Evolutionary conservation across 2,329 filamentous ascomycete genomes (phyloP), one percentile per base, ranked within the genome.

Genomic region (Magnaporthales sp.): DNA sequence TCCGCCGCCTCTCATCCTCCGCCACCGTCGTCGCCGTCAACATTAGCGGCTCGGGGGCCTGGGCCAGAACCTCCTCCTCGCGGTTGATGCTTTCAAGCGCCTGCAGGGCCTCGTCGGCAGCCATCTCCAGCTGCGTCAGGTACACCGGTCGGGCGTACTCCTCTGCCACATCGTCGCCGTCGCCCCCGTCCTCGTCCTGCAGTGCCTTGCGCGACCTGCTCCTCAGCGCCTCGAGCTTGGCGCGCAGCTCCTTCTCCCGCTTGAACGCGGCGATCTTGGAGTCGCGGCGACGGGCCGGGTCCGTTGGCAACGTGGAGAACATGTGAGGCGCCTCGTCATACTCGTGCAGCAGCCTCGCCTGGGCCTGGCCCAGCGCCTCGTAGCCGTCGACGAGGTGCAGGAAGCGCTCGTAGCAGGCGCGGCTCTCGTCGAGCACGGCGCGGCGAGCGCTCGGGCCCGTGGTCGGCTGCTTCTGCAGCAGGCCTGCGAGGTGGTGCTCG

Each of bases 251-350:
- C 76, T 95, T 97, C 77, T 98, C 95, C 65, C 91, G 86, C 72
- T 87, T 89, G 78, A 93, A 97, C 68, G 91, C 88, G 61, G 87
- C 85, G 71, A 99, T 96, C 79, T 98, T 99, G 62, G 88, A 87
- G 67, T 93, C 89, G 71, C 95, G 85, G 69, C 90, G 85, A 31
- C 87, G 85, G 24, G 89, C 85, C 4, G 91, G 86, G 72, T 86
- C 83, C 51, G 84, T 84, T 22, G 87, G 84, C 22, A 90, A 87
- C 2, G 91, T 89, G 63, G 89, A 89, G 76, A 97, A 97, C 1
- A 80, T 79, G n/a, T 82, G 80, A 3, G 89, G 89, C 27, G 89
- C 84, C 67, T 95, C 91, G 65, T 83, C 83, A 77, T 95, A 97
- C 66, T 83, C 79, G 73, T 90, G 88, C 69, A 92, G 87, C 27